Base-by-base conservation (phyloP, 2,329 filamentous ascomycete genomes). In the Cordyceps fumosorosea region DNA sequence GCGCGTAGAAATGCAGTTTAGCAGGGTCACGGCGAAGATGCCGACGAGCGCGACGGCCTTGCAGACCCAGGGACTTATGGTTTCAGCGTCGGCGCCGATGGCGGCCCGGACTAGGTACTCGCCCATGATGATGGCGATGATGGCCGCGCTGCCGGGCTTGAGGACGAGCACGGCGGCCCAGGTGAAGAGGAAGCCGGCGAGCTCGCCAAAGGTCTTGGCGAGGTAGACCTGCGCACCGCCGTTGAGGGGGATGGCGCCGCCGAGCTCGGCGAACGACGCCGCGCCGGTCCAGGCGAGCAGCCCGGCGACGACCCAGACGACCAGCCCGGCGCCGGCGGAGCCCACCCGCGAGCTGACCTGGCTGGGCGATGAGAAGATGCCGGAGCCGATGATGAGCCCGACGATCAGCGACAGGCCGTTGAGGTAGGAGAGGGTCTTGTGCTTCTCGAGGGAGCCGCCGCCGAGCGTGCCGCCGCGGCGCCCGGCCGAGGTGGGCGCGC, bases 41-140 rank as follows among this genome's bases (percentile, higher is more conserved):
- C 90, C 93, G 8, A 85, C 78, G 64, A 98, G 75, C 1, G 93
- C 95, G 37, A 97, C 90, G 2, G 81, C 84, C 78, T 98, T 99
- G 79, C 90, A 92, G 70, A 97, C 84, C 93, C 93, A 98, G 1
- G 87, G 84, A 70, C 85, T 95, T 61, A 92, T 83, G 26, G 86
- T 86, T 69, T 90, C 87, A 2, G 90, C 90, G 63, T 96, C 91
- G n/a, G 92, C 87, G 10, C 93, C 93, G 63, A 96, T 88, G 50
- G 89, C 83, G 16, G 92, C 93, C 53, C 92, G 84, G 59, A 97
- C 91, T n/a, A 96, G 79, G 72, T 99, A 99, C 76, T 99, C 95
- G 50, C 95, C 95, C 80, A 98, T 97, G 70, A 99, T 97, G 67
- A 99, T 97, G 66, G 93, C 84, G 66, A 99, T 91, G 71, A 99